Evolutionary conservation across 2,329 filamentous ascomycete genomes (phyloP).

Genomic region (Nemania sp.): DNA sequence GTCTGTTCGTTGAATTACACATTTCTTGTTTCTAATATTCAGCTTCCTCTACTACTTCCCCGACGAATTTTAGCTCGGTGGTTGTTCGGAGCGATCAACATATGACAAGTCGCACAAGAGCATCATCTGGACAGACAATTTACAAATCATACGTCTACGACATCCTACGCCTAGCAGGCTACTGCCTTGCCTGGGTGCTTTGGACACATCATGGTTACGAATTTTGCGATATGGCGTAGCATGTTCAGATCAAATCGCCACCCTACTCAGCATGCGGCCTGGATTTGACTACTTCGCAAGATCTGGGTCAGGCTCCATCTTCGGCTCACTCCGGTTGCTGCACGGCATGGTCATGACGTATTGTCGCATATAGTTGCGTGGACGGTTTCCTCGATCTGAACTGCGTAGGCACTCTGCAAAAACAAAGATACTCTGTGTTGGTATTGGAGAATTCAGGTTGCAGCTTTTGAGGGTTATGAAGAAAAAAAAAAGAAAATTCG

Average conservation of each 20-base stretch:
- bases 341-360: slow-evolving; percentile 29
- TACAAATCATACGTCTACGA: slow-evolving; percentile 57
- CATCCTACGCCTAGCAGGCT: slow-evolving; percentile 59
- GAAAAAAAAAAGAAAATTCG: slow-evolving; percentile 24
- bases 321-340: slow-evolving; percentile 27
- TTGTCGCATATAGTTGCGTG: slow-evolving; percentile 37
- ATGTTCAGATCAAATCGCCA: slow-evolving; percentile 28
- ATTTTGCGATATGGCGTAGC: slow-evolving; percentile 56
- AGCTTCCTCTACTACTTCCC: slow-evolving; percentile 26
- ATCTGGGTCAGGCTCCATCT: slow-evolving; percentile 30
- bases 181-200: slow-evolving; percentile 54
- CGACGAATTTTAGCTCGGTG: slow-evolving; percentile 38
- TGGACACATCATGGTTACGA: slow-evolving; percentile 66
- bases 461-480: slow-evolving; percentile 27
- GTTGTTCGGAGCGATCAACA: slow-evolving; percentile 45
- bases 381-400: slow-evolving; percentile 36
- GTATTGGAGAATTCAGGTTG: slow-evolving; percentile 38
- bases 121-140: slow-evolving; percentile 57
- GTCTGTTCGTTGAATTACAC: slow-evolving; percentile 15
- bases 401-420: slow-evolving; percentile 37
- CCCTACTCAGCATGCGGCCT: slow-evolving; percentile 26
- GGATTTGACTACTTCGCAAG: slow-evolving; percentile 18
- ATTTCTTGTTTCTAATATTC: slow-evolving; percentile 27
- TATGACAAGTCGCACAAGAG: slow-evolving; percentile 52
- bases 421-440: slow-evolving; percentile 38